These are phyloP conservation scores for Yamadazyma epiphylla DNA, from an alignment of 1,139 yeast genomes.

Conservation along the genomic window DNA sequence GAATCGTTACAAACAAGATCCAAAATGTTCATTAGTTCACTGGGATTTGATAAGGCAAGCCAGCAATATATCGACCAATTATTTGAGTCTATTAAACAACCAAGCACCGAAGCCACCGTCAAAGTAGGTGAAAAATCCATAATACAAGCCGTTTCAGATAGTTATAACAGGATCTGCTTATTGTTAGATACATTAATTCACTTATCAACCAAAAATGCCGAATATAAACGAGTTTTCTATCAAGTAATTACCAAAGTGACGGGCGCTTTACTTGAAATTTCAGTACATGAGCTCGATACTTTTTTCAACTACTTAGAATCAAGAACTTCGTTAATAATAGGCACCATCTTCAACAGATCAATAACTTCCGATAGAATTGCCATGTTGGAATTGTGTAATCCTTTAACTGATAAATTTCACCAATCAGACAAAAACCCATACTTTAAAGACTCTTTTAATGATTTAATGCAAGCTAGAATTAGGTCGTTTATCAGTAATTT, in stretches of 20 bases:
- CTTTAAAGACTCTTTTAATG: slow-evolving; percentile 39
- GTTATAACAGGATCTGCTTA: slow-evolving; percentile 15
- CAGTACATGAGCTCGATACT: slow-evolving; percentile 16
- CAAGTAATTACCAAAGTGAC: slow-evolving; percentile 18
- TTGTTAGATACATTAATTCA: slow-evolving; percentile 23
- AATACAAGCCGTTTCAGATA: not conserved
- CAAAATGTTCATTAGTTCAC: slow-evolving; percentile 23
- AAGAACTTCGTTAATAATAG: slow-evolving; percentile 18
- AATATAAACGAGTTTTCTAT: slow-evolving; percentile 21
- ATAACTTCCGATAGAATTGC: slow-evolving; percentile 36
- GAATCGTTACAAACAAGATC: slow-evolving; percentile 37
- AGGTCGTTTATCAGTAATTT: slow-evolving; percentile 31
- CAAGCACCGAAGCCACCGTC: not conserved
- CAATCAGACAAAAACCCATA: slow-evolving; percentile 20
- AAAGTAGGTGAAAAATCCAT: not conserved
- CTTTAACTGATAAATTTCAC: slow-evolving; percentile 30
- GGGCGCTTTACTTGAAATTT: slow-evolving; percentile 17
- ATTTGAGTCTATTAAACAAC: not conserved
- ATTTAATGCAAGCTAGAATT: slow-evolving; percentile 33
- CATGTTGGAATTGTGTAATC: slow-evolving; percentile 36
- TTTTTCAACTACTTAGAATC: slow-evolving; percentile 41
- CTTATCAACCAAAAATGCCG: slow-evolving; percentile 8
- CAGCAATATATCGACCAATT: not conserved
- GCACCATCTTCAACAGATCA: slow-evolving; percentile 24
- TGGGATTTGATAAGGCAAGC: not conserved